Conservation (phyloP, 805 yeast species). For the Hanseniaspora valbyensis region DNA sequence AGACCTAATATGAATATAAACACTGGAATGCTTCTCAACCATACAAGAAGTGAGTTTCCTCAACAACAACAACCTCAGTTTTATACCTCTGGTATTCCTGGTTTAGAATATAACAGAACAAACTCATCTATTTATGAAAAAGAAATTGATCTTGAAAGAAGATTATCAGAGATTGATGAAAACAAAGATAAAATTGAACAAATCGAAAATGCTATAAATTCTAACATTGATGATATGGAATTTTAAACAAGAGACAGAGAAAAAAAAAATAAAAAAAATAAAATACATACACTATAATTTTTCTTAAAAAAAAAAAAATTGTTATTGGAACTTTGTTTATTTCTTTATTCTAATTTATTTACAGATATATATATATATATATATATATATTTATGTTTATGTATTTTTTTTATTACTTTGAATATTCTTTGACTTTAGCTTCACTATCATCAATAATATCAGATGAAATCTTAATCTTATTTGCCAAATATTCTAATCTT, state of each 20-base stretch:
- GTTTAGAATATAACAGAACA: constrained; percentile 11
- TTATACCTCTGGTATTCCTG: constrained; percentile 1
- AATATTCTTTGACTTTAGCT: constrained; percentile 30
- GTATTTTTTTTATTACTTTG: constrained; percentile 14
- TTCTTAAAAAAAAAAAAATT: background rate
- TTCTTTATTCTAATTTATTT: background rate
- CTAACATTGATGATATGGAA: constrained; percentile 2
- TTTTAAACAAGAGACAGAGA: too few relatives aligned
- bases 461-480: constrained; percentile 55
- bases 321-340: background rate
- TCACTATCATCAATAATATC: constrained; percentile 41
- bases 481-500: constrained; percentile 55
- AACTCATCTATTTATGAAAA: constrained; percentile 7
- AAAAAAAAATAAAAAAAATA: too few relatives aligned
- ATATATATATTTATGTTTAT: background rate
- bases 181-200: constrained; percentile 9
- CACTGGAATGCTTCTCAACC: constrained; percentile 7
- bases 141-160: constrained; percentile 13
- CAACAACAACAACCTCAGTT: background rate
- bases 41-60: background rate
- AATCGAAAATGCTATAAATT: constrained; percentile 3
- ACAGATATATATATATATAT: background rate
- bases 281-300: too few relatives aligned
- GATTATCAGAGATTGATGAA: constrained; percentile 11
- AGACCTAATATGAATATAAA: constrained; percentile 15